A percentile compares a stretch with the other conserved stretches of the same genome.
Evolutionary conservation across 257 asterid genomes (phyloP).

Genomic region (Gynochthodes officinalis): DNA sequence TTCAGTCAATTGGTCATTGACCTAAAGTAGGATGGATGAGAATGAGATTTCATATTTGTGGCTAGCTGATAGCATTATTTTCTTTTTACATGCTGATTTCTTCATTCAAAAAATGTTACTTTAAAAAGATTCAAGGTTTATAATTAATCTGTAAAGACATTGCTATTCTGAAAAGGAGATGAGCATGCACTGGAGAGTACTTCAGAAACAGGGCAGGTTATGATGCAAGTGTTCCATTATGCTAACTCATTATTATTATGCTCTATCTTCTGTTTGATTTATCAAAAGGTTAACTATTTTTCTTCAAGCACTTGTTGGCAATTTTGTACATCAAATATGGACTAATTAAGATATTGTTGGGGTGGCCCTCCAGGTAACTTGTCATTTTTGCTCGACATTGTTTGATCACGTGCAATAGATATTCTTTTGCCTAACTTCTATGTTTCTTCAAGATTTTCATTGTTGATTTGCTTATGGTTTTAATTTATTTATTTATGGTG

Average conservation of each 20-base stretch:
- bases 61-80: neutral
- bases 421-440: neutral
- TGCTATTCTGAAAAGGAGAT: neutral
- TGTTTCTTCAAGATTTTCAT: neutral
- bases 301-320: neutral
- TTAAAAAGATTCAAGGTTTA: neutral
- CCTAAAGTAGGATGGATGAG: neutral
- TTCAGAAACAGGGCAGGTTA: neutral
- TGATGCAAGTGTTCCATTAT: neutral
- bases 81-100: neutral
- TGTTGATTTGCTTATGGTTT: conserved; percentile 3
- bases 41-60: neutral
- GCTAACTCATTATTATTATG: neutral
- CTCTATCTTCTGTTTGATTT: conserved; percentile 4
- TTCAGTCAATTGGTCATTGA: neutral
- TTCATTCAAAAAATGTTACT: neutral
- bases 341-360: neutral
- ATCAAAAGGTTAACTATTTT: neutral
- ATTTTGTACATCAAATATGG: neutral
- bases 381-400: neutral
- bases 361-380: neutral
- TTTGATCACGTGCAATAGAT: neutral
- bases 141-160: neutral
- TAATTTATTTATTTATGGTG: neutral
- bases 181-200: neutral